Evolutionary conservation across 164 flowering plant species (phyloP).

Genomic region (Saururus chinensis): DNA sequence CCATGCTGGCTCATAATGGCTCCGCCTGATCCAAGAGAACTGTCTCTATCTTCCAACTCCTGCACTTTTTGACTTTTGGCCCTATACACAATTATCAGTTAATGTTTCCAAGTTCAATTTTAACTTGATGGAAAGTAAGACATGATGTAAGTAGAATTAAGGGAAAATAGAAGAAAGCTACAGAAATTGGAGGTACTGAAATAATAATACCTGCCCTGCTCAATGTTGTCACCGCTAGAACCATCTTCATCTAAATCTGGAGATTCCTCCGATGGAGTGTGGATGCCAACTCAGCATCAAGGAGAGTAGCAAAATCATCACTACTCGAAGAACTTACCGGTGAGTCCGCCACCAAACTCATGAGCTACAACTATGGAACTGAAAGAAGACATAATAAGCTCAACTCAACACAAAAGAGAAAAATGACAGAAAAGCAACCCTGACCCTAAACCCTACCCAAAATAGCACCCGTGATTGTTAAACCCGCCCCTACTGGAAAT

Average conservation of each 20-base stretch:
- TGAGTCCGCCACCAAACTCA: conserved; percentile 44
- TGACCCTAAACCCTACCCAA: no score
- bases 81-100: conserved; percentile 6
- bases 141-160: background rate
- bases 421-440: no score
- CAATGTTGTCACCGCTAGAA: background rate
- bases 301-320: conserved; percentile 55
- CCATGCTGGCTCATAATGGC: background rate
- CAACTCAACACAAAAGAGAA: no score
- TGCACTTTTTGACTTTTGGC: conserved; percentile 19
- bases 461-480: no score
- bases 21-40: conserved; percentile 3
- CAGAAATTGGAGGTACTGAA: background rate
- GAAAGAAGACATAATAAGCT: background rate
- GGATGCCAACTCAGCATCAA: conserved; percentile 39
- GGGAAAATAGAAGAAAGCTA: background rate
- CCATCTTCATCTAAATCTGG: conserved; percentile 15
- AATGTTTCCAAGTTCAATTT: background rate
- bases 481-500: no score
- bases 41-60: conserved; percentile 6
- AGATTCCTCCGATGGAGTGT: conserved; percentile 21
- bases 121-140: background rate
- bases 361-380: conserved; percentile 1
- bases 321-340: conserved; percentile 54
- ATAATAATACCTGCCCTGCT: conserved; percentile 2